These are phyloP conservation scores for Cutaneotrichosporon sp. DNA, from an alignment of 1,284 basidiomycete genomes.

Conservation along the genomic window DNA sequence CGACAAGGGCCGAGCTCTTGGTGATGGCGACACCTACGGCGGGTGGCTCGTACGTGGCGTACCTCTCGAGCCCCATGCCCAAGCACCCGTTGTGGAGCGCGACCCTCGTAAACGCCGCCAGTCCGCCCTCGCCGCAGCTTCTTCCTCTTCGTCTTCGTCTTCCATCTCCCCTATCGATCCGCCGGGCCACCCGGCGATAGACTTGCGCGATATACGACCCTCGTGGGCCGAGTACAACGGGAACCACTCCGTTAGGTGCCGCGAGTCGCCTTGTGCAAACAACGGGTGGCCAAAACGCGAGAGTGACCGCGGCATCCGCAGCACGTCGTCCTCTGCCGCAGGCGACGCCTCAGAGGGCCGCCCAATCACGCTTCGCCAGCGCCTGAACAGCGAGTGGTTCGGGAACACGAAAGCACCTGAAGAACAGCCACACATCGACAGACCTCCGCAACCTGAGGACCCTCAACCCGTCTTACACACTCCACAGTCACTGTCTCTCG, in stretches of 20 bases:
- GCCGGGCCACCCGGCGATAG: background rate
- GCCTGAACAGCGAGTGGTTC: background rate
- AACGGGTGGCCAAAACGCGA: background rate
- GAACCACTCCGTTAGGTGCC: background rate
- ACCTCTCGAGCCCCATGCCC: no score
- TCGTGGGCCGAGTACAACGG: background rate
- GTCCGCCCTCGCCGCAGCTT: background rate
- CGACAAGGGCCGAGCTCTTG: background rate
- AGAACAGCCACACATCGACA: background rate
- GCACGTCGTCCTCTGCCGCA: background rate
- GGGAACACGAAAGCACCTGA: no score
- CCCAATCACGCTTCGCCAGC: background rate
- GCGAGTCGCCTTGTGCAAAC: background rate
- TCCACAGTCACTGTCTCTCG: background rate
- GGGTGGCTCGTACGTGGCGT: constrained; percentile 13
- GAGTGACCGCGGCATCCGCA: background rate
- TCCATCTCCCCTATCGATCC: background rate
- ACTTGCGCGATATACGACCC: background rate
- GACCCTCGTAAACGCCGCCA: background rate
- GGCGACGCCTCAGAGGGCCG: background rate
- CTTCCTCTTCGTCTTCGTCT: no score
- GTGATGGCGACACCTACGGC: background rate
- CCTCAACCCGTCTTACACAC: background rate
- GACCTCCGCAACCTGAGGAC: background rate
- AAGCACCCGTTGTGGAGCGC: background rate